Conservation (phyloP, 331 rosid genomes). For the Erythrophleum ivorense region DNA sequence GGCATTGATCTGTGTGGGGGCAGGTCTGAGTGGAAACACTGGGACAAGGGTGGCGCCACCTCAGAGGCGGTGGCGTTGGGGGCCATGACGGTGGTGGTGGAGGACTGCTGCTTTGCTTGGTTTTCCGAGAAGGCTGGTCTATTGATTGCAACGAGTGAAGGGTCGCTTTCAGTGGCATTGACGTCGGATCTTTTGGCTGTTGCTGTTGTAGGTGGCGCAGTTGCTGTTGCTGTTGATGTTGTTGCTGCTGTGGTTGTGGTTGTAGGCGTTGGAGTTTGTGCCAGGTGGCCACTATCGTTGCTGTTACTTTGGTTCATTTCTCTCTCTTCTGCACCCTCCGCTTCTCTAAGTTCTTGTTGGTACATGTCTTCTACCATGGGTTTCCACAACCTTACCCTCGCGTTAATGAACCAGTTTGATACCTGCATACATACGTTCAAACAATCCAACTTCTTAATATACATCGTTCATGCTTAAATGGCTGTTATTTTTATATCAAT, state of each 20-base stretch:
- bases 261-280: background rate
- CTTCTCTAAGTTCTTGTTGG: constrained; percentile 85
- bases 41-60: constrained; percentile 53
- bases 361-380: constrained; percentile 99
- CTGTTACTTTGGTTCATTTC: constrained; percentile 46
- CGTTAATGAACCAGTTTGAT: constrained; percentile 99
- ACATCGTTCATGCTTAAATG: background rate
- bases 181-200: constrained; percentile 57
- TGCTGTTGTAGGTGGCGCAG: constrained; percentile 36
- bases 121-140: constrained; percentile 67
- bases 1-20: constrained; percentile 41
- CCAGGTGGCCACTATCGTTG: constrained; percentile 17
- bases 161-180: constrained; percentile 74
- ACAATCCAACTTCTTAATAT: background rate
- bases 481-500: too few relatives aligned
- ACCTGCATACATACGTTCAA: constrained; percentile 53
- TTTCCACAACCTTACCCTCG: constrained; percentile 99
- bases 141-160: constrained; percentile 70
- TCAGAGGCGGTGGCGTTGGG: constrained; percentile 43
- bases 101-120: constrained; percentile 46
- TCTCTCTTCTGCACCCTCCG: constrained; percentile 46
- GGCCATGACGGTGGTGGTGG: constrained; percentile 12
- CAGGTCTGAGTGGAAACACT: constrained; percentile 45
- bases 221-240: constrained; percentile 47
- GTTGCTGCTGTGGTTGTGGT: constrained; percentile 20